Evolutionary conservation across 192 early-diverging fungal genomes (phyloP), one percentile per base, ranked within the genome.

Genomic region (Coemansia aciculifera): DNA sequence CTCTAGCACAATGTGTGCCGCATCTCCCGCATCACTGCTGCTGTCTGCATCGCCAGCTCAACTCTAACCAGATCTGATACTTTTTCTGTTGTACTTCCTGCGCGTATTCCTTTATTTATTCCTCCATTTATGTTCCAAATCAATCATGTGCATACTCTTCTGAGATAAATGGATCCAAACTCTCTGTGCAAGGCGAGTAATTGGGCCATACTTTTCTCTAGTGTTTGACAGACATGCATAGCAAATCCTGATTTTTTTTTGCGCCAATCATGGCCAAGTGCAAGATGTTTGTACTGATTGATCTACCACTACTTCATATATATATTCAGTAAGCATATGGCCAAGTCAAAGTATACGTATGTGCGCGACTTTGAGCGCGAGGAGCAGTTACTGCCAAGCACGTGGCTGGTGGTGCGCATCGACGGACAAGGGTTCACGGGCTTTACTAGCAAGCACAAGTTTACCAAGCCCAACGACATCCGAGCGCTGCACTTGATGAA

Each of bases 311-410:
- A 51, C 21, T 24, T 29, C 24, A 13, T 54, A 54, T 24, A 23
- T n/a, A 29, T 29, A 31, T 31, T 54, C 31, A 15, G 29, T 29
- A 29, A 31, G 8, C 51, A n/a, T 39, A 95, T 95, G 95, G 95
- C 95, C n/a, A 94, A 94, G 63, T 93, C 92, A 44, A 93, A 92
- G 69, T 97, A 90, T 74, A 93, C 94, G 74, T 97, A 97, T 68
- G 95, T 97, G 32, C 90, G 88, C 63, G 77, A 87, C 61, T 99
- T 97, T 86, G 97, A 99, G 81, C 83, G 64, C 21, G 85, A 90
- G 64, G 86, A 88, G 66, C 84, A 76, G 6, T 82, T 97, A 11
- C 86, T 98, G 42, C 91, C 93, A 24, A 92, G 91, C 67, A 94
- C 92, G 36, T 98, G 85, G 83, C 74, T 99, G 48, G 93, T 97